Percentiles rank a stretch among this genome's conserved stretches.
Conservation (phyloP, 2,329 filamentous ascomycete species). For the Ciborinia camelliae region DNA sequence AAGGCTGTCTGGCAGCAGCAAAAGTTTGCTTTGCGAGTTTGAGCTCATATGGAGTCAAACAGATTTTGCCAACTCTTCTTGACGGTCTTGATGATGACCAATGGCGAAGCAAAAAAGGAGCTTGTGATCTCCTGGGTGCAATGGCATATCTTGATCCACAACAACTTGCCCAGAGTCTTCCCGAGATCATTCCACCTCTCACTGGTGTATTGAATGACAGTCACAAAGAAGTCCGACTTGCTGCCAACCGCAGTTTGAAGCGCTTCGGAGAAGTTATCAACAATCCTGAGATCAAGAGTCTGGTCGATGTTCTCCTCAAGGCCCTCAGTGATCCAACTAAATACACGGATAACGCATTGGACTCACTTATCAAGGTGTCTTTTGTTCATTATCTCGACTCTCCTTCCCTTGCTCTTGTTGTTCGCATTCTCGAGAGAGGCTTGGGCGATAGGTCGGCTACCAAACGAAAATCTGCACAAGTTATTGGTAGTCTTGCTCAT, state of each 20-base stretch:
- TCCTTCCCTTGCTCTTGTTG: conserved; percentile 89
- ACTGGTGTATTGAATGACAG: conserved; percentile 94
- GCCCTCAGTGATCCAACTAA: conserved; percentile 96
- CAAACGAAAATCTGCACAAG: conserved; percentile 93
- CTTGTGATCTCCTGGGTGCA: conserved; percentile 91
- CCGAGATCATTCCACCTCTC: conserved; percentile 93
- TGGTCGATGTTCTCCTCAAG: conserved; percentile 89
- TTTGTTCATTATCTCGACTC: conserved; percentile 99
- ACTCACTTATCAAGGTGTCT: conserved; percentile 94
- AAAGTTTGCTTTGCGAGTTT: conserved; percentile 92
- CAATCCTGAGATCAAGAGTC: conserved; percentile 92
- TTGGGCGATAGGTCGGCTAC: conserved; percentile 87
- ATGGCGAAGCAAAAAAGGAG: conserved; percentile 98
- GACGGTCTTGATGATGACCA: conserved; percentile 91
- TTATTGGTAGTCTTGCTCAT: conserved; percentile 96
- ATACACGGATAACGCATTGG: conserved; percentile 91
- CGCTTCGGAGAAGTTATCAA: conserved; percentile 97
- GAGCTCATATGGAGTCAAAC: conserved; percentile 93
- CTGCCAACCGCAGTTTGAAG: conserved; percentile 93
- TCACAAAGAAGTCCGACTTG: conserved; percentile 91
- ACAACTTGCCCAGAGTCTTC: conserved; percentile 85
- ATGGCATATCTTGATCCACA: conserved; percentile 99
- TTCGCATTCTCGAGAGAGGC: conserved; percentile 91
- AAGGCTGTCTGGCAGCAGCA: conserved; percentile 86
- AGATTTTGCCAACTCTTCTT: conserved; percentile 86